A percentile compares a stretch with the other conserved stretches of the same genome.
phyloP scores from a whole-genome alignment of 495 filamentous ascomycete species.

The Aspergillus homomorphus region DNA sequence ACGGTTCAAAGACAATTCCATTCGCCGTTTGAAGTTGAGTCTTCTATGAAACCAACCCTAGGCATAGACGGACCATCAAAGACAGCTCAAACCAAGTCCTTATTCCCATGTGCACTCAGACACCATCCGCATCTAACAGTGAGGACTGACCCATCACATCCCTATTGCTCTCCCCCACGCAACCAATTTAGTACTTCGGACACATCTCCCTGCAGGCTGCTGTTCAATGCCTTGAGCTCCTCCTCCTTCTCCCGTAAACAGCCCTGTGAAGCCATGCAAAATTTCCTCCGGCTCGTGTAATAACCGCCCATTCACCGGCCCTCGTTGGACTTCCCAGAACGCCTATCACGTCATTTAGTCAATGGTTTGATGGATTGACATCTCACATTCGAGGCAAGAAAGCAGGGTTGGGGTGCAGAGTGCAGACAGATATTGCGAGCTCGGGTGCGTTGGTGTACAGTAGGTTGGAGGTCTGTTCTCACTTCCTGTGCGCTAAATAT shows the following conservation, averaged over 20 bases:
- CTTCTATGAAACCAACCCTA: too few species aligned
- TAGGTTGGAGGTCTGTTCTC: background rate
- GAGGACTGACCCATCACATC: too few species aligned
- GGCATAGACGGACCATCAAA: too few species aligned
- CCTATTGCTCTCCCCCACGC: too few species aligned
- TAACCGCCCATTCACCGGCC: too few species aligned
- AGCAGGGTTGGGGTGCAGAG: background rate
- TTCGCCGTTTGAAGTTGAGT: too few species aligned
- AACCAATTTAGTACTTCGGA: background rate
- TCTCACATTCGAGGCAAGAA: background rate
- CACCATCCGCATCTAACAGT: too few species aligned
- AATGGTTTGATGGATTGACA: background rate
- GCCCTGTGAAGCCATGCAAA: background rate
- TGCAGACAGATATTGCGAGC: background rate
- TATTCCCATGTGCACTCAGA: too few species aligned
- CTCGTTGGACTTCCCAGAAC: too few species aligned
- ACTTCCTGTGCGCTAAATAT: background rate
- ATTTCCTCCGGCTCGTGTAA: background rate
- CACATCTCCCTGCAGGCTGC: background rate
- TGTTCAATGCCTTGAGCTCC: background rate
- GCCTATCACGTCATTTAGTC: too few species aligned
- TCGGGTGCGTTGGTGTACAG: background rate
- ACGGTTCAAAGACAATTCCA: too few species aligned
- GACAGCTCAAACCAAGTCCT: too few species aligned
- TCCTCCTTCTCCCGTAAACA: background rate